Base-by-base conservation (phyloP, 2,329 filamentous ascomycete species). In the Xylariaceae sp. region DNA sequence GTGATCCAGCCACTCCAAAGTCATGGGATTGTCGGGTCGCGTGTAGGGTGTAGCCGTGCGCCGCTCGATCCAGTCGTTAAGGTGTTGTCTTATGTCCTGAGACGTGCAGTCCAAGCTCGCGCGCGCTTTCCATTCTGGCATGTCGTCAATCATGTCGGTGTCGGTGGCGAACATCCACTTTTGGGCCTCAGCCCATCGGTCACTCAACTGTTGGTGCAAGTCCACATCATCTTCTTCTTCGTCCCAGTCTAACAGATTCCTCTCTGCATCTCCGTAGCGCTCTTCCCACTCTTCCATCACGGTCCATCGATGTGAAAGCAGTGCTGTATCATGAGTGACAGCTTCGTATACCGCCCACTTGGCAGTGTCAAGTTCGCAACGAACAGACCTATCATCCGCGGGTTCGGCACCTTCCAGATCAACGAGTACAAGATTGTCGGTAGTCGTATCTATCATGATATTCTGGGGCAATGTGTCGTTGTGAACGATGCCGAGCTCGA, bases 401-500 rank as follows among this genome's bases (percentile, higher is more conserved):
- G 6, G 11, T 6, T 1, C 4, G 10, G 36, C 28, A n/a, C 22
- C 12, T 17, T 48, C 44, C 6, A 51, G 52, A 42, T 52, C 49
- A 13, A 52, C 13, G n/a, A 55, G 46, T 19, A 48, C 14, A 39
- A 55, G 12, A 10, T 46, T 52, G 38, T 57, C 52, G 11, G 46
- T 44, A 5, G 31, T 18, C 12, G 22, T 42, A 6, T 57, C 52
- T 14, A 55, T 22, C 13, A 57, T 18, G 1, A 57, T 48, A 33
- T 57, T 57, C 44, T 48, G 45, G 3, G 54, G 36, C 17, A 43
- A 38, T 7, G 51, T 50, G 44, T 56, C 56, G 17, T 36, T 16
- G n/a, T 58, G 50, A 14, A 36, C 17, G 17, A 58, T 52, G 31
- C 56, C 56, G 19, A 51, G 36, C 14, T 53, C 45, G 38, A 58